These are phyloP conservation scores for Sesbania bispinosa DNA, from an alignment of 306 rosid genomes.

Conservation along the genomic window DNA sequence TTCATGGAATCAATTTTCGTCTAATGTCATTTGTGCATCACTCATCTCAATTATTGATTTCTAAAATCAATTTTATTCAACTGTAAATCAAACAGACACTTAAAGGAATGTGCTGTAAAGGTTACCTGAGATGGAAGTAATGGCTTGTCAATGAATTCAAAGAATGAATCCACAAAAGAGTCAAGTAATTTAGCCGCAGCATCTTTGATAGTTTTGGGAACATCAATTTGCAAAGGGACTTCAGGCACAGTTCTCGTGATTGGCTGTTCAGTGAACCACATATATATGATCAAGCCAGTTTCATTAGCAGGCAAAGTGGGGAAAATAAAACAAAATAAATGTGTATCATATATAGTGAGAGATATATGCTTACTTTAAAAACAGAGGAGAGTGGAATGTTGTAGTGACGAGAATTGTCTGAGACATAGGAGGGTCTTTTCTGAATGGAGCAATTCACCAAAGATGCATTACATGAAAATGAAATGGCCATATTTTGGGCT, in stretches of 20 bases:
- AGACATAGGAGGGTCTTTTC: conserved; percentile 24
- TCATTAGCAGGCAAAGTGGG: background rate
- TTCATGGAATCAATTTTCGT: no score
- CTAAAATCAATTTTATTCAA: no score
- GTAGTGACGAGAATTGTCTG: conserved; percentile 9
- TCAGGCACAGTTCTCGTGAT: conserved; percentile 22
- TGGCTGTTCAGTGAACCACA: conserved; percentile 30
- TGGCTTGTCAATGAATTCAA: conserved; percentile 53
- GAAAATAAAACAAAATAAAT: background rate
- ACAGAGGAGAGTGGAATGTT: conserved; percentile 19
- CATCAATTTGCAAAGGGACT: conserved; percentile 26
- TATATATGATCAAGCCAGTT: background rate
- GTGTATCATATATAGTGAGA: background rate
- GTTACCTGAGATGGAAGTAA: conserved; percentile 68
- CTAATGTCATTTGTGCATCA: no score
- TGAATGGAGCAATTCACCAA: conserved; percentile 30
- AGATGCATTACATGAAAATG: conserved; percentile 7
- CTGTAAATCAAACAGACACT: no score
- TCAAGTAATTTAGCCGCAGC: conserved; percentile 36
- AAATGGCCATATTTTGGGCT: conserved; percentile 42
- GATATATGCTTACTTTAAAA: conserved; percentile 31
- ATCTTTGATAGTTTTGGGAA: conserved; percentile 30
- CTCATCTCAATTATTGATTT: no score
- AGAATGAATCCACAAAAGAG: conserved; percentile 59
- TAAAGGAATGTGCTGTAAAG: no score